A percentile compares a stretch with the other conserved stretches of the same genome.
Conservation (phyloP, 305 asterid genomes). For the Fraxinus platypoda region DNA sequence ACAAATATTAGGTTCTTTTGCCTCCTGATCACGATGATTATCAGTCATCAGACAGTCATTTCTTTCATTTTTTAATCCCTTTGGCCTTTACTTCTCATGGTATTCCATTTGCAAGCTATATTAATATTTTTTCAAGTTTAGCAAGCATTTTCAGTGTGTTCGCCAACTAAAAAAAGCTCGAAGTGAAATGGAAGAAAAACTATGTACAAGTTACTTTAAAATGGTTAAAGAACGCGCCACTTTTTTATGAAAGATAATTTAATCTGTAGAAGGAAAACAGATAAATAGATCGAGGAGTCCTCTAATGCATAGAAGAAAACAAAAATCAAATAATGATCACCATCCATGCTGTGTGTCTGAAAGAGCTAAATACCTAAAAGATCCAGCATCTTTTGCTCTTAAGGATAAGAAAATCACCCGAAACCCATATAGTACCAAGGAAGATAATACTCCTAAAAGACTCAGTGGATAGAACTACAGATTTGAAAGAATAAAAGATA, state of each 20-base stretch:
- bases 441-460: neutral
- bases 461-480: neutral
- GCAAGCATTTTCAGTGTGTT: neutral
- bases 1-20: neutral
- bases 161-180: neutral
- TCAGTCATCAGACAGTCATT: neutral
- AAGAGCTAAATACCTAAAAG: neutral
- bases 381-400: neutral
- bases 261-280: neutral
- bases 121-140: neutral
- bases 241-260: neutral
- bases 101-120: neutral
- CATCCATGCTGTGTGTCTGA: neutral
- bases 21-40: neutral
- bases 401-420: neutral
- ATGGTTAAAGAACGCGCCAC: neutral
- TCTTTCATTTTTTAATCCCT: neutral
- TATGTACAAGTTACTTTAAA: neutral
- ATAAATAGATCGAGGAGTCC: neutral
- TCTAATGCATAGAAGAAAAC: neutral
- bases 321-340: constrained; percentile 1
- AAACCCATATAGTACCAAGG: neutral
- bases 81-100: neutral
- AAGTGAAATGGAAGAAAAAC: neutral
- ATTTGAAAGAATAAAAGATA: neutral